Percentiles rank a stretch among this genome's conserved stretches.
Evolutionary conservation across 805 yeast genomes (phyloP).

Genomic region (Starmerella apicola): DNA sequence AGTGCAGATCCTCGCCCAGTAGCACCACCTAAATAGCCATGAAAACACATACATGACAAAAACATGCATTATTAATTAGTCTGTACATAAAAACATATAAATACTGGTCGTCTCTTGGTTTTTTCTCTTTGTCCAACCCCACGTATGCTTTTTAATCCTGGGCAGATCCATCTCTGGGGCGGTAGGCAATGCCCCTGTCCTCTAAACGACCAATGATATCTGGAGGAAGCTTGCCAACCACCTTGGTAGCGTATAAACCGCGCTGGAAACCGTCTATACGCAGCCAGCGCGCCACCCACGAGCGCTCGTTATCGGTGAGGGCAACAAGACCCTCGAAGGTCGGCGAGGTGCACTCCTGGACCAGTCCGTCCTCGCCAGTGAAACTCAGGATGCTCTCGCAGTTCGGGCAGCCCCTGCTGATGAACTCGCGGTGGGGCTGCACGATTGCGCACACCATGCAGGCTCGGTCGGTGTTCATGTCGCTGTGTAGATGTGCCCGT

Average conservation of each 20-base stretch:
- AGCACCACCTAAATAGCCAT: too few species aligned
- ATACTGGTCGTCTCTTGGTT: too few species aligned
- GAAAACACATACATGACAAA: too few species aligned
- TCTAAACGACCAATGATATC: conserved; percentile 66
- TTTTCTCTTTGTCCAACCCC: too few species aligned
- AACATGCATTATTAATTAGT: too few species aligned
- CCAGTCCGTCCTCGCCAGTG: conserved; percentile 67
- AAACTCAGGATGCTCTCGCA: conserved; percentile 79
- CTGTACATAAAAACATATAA: too few species aligned
- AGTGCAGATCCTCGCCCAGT: too few species aligned
- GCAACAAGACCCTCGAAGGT: conserved; percentile 92
- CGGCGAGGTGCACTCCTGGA: conserved; percentile 89
- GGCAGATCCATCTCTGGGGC: conserved; percentile 82
- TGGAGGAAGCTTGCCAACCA: conserved; percentile 80
- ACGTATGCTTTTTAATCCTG: too few species aligned
- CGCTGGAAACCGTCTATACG: conserved; percentile 79
- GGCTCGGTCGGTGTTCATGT: conserved; percentile 60
- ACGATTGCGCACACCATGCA: conserved; percentile 95
- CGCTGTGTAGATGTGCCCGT: too few species aligned
- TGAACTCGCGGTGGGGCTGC: conserved; percentile 62
- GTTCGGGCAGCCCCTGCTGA: conserved; percentile 86
- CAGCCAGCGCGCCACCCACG: conserved; percentile 97
- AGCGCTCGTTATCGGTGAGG: conserved; percentile 64
- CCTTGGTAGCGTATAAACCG: conserved; percentile 88
- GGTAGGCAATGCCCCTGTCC: conserved; percentile 63